A percentile compares a stretch with the other conserved stretches of the same genome.
Conservation (phyloP, 164 flowering plant genomes). For the Magnolia sinica region DNA sequence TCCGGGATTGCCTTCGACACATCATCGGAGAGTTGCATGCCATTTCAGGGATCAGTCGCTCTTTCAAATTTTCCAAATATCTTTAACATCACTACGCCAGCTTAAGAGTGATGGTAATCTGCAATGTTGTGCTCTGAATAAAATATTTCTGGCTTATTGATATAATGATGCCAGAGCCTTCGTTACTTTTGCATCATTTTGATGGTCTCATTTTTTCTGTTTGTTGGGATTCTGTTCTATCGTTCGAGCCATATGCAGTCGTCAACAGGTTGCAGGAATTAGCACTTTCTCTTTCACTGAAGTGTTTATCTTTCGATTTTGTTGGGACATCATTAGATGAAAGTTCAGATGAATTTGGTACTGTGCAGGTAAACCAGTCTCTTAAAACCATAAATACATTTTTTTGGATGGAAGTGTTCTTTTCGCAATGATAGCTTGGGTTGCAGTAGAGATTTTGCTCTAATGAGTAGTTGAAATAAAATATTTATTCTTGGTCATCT, state of each 20-base stretch:
- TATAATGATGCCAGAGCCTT: neutral
- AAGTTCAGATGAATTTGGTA: constrained; percentile 98
- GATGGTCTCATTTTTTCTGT: constrained; percentile 4
- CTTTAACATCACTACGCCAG: constrained; percentile 68
- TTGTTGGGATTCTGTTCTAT: constrained; percentile 6
- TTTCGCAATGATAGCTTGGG: neutral
- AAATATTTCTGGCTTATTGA: too few species aligned
- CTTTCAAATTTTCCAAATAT: constrained; percentile 83
- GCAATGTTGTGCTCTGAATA: neutral
- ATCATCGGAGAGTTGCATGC: constrained; percentile 89
- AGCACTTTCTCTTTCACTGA: constrained; percentile 80
- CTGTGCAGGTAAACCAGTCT: constrained; percentile 68
- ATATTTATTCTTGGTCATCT: constrained; percentile 11
- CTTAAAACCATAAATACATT: neutral
- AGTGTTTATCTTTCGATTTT: constrained; percentile 93
- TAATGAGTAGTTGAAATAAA: neutral
- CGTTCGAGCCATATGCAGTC: constrained; percentile 38
- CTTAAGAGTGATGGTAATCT: constrained; percentile 79
- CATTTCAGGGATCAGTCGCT: constrained; percentile 86
- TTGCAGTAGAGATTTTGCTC: constrained; percentile 3
- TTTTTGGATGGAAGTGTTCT: neutral
- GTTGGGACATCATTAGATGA: constrained; percentile 96
- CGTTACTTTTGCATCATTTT: constrained; percentile 4
- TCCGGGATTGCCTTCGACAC: constrained; percentile 84
- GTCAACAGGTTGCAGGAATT: constrained; percentile 68